Percentiles rank a stretch among this genome's conserved stretches.
Evolutionary conservation across 352 stramenopile genomes (phyloP).

Genomic region (Globisporangium solare): DNA sequence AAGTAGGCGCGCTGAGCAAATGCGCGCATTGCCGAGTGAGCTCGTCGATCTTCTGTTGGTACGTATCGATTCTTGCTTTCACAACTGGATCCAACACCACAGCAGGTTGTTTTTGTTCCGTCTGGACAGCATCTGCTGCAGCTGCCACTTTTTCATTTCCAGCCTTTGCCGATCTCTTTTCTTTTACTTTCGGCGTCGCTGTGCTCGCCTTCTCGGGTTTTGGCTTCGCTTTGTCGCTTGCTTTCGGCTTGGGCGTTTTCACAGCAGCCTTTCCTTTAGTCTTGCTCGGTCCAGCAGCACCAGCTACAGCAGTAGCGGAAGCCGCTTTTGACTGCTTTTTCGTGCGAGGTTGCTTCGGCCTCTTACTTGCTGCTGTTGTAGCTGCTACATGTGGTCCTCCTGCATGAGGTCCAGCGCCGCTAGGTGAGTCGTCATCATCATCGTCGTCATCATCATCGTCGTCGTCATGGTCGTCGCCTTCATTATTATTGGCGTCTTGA

Average conservation of each 20-base stretch:
- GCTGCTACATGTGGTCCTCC: not conserved
- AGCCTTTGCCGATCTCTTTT: slow-evolving; percentile 17
- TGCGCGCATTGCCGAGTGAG: slow-evolving; percentile 43
- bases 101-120: slow-evolving; percentile 17
- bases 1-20: slow-evolving; percentile 21
- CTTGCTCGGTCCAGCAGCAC: not conserved
- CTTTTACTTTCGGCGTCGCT: slow-evolving; percentile 1
- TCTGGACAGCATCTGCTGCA: slow-evolving; percentile 9
- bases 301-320: not conserved
- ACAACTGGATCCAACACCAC: slow-evolving; percentile 47
- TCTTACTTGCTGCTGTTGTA: not conserved
- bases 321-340: slow-evolving; percentile 1
- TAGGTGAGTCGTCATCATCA: not conserved
- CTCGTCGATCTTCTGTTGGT: slow-evolving; percentile 73
- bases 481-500: not conserved
- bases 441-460: not conserved
- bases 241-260: slow-evolving; percentile 2
- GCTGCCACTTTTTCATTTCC: slow-evolving; percentile 7
- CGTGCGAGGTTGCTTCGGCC: not conserved
- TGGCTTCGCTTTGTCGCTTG: slow-evolving; percentile 3
- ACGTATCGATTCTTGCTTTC: slow-evolving; percentile 62
- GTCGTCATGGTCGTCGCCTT: not conserved
- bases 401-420: not conserved
- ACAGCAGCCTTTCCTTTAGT: not conserved
- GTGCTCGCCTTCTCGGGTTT: slow-evolving; percentile 3